phyloP scores from a whole-genome alignment of 768 basidiomycete genomes.

The Russula emetica region DNA sequence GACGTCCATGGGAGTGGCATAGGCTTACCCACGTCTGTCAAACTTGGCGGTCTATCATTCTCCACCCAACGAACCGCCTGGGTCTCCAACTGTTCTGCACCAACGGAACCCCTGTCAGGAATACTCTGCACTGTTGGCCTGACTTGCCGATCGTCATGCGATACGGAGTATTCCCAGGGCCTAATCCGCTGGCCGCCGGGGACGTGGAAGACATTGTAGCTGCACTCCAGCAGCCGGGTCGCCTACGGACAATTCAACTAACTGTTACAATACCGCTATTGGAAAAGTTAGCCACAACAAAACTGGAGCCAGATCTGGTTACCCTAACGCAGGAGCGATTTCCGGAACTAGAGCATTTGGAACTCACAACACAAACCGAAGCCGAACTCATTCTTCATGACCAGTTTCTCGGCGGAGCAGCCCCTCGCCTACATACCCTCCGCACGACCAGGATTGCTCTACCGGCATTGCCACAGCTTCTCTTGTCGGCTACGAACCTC shows the following conservation, averaged over 20 bases:
- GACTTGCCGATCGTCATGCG: slow-evolving; percentile 8
- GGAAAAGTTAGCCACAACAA: neutral
- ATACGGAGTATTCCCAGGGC: neutral
- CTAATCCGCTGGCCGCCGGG: neutral
- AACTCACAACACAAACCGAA: neutral
- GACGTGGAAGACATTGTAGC: slow-evolving; percentile 4
- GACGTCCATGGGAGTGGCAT: slow-evolving; percentile 15
- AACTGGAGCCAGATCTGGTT: neutral
- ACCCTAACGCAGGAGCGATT: neutral
- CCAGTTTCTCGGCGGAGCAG: neutral
- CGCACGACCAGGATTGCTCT: neutral
- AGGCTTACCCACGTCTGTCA: slow-evolving; percentile 5
- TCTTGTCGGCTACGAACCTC: neutral
- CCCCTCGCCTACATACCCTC: slow-evolving; percentile 1
- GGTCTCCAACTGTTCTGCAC: slow-evolving; percentile 8
- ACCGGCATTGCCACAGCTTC: slow-evolving; percentile 1
- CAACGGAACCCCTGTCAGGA: slow-evolving; percentile 1
- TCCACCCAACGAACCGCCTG: neutral
- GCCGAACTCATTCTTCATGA: neutral
- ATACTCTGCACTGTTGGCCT: slow-evolving; percentile 10
- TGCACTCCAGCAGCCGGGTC: neutral
- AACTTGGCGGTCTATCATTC: slow-evolving; percentile 1
- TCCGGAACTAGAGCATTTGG: neutral
- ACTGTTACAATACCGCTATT: neutral
- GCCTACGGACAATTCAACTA: slow-evolving; percentile 2